Base-by-base conservation (phyloP, 257 asterid species). In the Marsdenia floribunda region DNA sequence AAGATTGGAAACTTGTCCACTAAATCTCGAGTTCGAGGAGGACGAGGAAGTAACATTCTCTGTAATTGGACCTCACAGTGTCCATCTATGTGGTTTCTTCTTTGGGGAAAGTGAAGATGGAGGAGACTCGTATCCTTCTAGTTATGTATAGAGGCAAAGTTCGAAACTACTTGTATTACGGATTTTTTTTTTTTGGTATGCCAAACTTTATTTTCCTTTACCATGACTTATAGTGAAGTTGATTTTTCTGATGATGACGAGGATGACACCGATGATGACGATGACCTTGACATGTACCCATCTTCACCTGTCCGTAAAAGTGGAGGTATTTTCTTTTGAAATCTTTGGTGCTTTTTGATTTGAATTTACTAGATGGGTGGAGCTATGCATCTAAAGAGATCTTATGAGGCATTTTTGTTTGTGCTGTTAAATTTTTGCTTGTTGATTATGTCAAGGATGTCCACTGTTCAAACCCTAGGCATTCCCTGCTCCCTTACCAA, bases 51-150 rank as follows among this genome's bases (percentile, higher is more conserved):
- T 90, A 61, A 83, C 86, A 19, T 95, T 95, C 81, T 83, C 93
- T 0, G 88, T 89, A 67, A n/a, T 78, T 76, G 99, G 99, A 46
- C 78, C 88, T 70, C 87, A 88, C 74, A 83, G 83, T n/a, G 88
- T 95, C 73, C 96, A 95, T 85, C 90, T 95, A n/a, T 87, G 97
- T 70, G 99, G 99, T 58, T 95, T 90, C 88, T 94, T 88, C 80
- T 87, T 78, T 47, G 88, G 89, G 38, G 93, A 82, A 14, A 44
- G 70, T n/a, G 90, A 64, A 70, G 86, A 86, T 61, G 89, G 54
- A 47, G 77, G 78, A 72, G 87, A 77, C 55, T 82, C 82, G 96
- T 93, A 93, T 91, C 93, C 97, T 87, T 84, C 59, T 71, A 54
- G 46, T 49, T 35, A 44, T 13, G 46, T 57, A 22, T 57, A 12